Conservation (phyloP, 306 rosid genomes). For the Cicer pinnatifidum region DNA sequence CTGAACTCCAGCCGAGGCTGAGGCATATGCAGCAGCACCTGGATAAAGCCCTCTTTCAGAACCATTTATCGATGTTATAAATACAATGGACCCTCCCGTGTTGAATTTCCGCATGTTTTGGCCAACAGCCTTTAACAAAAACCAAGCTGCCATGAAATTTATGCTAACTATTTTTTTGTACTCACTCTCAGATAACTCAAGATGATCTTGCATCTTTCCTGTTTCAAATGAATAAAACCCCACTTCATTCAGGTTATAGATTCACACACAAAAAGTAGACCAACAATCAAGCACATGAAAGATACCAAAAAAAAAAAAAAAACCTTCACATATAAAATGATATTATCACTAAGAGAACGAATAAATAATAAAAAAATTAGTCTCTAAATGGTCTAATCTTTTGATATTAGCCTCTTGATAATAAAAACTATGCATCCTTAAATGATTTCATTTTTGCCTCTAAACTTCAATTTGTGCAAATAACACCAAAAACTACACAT, state of each 20-base stretch:
- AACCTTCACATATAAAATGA: too few relatives aligned
- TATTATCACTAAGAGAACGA: too few relatives aligned
- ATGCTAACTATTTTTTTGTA: constrained; percentile 66
- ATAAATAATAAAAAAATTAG: not conserved
- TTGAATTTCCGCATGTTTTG: constrained; percentile 69
- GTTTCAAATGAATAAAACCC: constrained; percentile 45
- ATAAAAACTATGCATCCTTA: not conserved
- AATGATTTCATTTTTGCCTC: not conserved
- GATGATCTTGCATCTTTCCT: constrained; percentile 68
- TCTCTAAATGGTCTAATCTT: not conserved
- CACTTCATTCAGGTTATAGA: constrained; percentile 4
- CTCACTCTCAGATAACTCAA: constrained; percentile 63
- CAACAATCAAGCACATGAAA: not conserved
- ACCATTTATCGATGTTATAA: constrained; percentile 69
- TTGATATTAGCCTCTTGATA: not conserved
- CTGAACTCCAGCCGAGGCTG: constrained; percentile 69
- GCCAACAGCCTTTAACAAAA: constrained; percentile 74
- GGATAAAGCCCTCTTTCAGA: constrained; percentile 76
- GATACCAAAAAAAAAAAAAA: too few relatives aligned
- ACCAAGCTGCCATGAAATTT: constrained; percentile 78
- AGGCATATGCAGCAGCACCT: constrained; percentile 76
- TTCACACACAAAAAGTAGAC: not conserved
- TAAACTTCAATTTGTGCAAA: not conserved
- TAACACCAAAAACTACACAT: too few relatives aligned
- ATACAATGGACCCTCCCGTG: constrained; percentile 78